Percentiles rank a stretch among this genome's conserved stretches.
Conservation (phyloP, 148 eudicot species). For the Pharnaceum exiguum region DNA sequence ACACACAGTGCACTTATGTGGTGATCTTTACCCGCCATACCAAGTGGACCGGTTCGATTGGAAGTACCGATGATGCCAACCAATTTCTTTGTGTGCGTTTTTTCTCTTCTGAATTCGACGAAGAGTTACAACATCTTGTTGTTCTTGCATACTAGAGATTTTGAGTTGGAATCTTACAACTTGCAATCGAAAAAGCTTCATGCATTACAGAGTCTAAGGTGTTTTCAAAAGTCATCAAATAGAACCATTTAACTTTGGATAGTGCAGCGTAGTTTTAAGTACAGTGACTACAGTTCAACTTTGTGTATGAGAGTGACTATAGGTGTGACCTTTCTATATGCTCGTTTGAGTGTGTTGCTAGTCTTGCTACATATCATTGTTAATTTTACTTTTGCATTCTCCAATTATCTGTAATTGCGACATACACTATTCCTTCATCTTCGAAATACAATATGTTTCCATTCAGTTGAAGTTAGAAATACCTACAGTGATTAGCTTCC, state of each 20-base stretch:
- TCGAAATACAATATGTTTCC: no score
- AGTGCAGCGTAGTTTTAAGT: not conserved
- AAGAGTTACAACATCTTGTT: conserved; percentile 75
- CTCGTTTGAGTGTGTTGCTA: no score
- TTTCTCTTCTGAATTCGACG: conserved; percentile 10
- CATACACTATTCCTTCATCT: no score
- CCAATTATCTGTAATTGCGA: no score
- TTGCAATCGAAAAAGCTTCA: not conserved
- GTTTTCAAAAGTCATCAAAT: conserved; percentile 6
- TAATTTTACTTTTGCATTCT: no score
- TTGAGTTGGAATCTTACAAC: conserved; percentile 3
- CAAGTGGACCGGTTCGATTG: conserved; percentile 33
- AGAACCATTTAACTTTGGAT: not conserved
- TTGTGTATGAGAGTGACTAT: no score
- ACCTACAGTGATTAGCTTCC: no score
- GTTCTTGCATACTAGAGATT: conserved; percentile 18
- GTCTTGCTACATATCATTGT: no score
- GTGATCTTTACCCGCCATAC: conserved; percentile 65
- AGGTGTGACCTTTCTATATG: no score
- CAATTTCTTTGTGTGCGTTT: not conserved
- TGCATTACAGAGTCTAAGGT: not conserved
- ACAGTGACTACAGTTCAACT: no score
- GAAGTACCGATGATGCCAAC: conserved; percentile 19
- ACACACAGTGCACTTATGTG: conserved; percentile 36
- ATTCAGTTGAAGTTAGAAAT: no score